phyloP scores from a whole-genome alignment of 2,329 filamentous ascomycete genomes.

The Ophiostoma quercus region DNA sequence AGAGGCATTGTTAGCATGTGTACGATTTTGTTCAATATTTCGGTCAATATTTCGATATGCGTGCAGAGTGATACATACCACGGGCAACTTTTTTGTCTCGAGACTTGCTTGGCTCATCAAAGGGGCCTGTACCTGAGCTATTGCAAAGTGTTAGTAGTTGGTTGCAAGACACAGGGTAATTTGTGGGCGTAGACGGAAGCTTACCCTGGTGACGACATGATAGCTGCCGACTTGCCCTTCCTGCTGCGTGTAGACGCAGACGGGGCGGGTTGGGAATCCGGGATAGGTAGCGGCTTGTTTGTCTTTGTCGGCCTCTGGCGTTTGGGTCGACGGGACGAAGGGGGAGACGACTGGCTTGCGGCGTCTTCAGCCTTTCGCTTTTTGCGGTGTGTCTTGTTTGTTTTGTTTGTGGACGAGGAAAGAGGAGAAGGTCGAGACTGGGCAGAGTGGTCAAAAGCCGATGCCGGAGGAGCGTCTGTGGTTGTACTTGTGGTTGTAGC shows the following conservation, averaged over 20 bases:
- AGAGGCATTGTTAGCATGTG: not conserved
- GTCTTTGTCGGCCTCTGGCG: slow-evolving; percentile 56
- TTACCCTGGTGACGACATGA: slow-evolving; percentile 72
- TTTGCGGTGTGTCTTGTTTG: slow-evolving; percentile 24
- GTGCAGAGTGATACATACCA: slow-evolving; percentile 26
- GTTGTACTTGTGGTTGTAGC: slow-evolving; percentile 35
- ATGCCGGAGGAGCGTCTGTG: slow-evolving; percentile 34
- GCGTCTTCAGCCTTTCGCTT: slow-evolving; percentile 16
- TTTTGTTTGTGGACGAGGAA: not conserved
- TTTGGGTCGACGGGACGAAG: slow-evolving; percentile 59
- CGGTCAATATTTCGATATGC: not conserved
- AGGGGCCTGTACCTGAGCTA: slow-evolving; percentile 47
- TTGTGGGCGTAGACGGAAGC: not conserved
- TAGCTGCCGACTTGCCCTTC: slow-evolving; percentile 56
- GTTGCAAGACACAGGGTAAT: not conserved
- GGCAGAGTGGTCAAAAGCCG: slow-evolving; percentile 38
- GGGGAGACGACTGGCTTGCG: slow-evolving; percentile 17
- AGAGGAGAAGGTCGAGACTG: slow-evolving; percentile 24
- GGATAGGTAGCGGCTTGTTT: slow-evolving; percentile 29
- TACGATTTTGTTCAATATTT: no score
- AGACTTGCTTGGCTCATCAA: slow-evolving; percentile 56
- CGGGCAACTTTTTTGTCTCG: slow-evolving; percentile 58
- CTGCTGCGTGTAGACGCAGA: slow-evolving; percentile 45
- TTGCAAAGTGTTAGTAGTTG: not conserved
- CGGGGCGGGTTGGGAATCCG: slow-evolving; percentile 33